These are phyloP conservation scores for Clitopilus hobsonii DNA, from an alignment of 768 basidiomycete genomes.

Conservation along the genomic window DNA sequence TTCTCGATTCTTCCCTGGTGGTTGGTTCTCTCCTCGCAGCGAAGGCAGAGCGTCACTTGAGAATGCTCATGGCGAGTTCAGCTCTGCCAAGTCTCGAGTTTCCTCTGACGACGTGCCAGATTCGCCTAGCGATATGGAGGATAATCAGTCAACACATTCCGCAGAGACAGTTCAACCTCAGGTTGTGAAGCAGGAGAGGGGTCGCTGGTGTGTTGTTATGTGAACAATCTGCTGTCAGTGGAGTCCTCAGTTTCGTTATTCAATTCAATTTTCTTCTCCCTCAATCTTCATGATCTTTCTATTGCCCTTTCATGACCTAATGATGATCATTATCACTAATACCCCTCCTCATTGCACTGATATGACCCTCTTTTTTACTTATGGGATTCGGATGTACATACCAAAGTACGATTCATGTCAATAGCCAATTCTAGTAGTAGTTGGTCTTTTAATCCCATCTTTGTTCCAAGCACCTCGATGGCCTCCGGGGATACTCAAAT, in stretches of 20 bases:
- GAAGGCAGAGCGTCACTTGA: slow-evolving; percentile 46
- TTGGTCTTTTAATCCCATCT: slow-evolving; percentile 1
- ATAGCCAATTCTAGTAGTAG: slow-evolving; percentile 1
- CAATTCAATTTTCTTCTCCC: too few relatives aligned
- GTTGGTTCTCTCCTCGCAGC: slow-evolving; percentile 40
- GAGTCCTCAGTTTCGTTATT: too few relatives aligned
- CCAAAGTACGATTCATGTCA: not conserved
- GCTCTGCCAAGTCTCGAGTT: slow-evolving; percentile 22
- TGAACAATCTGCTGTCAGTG: too few relatives aligned
- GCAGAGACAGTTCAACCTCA: slow-evolving; percentile 12
- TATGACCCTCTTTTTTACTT: not conserved
- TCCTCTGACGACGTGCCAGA: slow-evolving; percentile 15
- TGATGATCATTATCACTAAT: not conserved
- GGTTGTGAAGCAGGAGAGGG: slow-evolving; percentile 23
- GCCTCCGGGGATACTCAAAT: too few relatives aligned
- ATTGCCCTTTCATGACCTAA: not conserved
- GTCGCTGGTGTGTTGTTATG: slow-evolving; percentile 38
- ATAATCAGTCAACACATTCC: slow-evolving; percentile 11
- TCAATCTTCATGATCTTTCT: not conserved
- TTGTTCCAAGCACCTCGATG: not conserved
- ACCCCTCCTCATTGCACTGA: not conserved
- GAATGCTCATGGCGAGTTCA: slow-evolving; percentile 46
- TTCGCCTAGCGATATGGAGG: slow-evolving; percentile 9
- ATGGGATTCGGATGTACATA: not conserved
- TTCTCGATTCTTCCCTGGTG: slow-evolving; percentile 55